phyloP scores from a whole-genome alignment of 73 alveolate genomes.

The Tetrahymena thermophila region DNA sequence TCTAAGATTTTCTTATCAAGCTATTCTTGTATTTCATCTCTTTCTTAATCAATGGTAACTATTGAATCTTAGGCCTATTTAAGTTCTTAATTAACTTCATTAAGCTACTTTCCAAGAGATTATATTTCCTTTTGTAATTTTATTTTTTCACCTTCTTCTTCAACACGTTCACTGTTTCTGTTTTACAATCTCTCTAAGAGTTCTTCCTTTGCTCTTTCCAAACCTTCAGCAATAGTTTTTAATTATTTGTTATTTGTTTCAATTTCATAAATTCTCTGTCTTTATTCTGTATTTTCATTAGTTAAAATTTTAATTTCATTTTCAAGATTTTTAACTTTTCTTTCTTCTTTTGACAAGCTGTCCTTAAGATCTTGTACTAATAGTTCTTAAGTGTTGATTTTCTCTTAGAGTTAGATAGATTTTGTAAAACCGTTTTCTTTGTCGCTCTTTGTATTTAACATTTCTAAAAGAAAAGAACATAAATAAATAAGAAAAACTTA shows the following conservation, averaged over 20 bases:
- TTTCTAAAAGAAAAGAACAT: background rate
- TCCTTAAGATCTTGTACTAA: conserved; percentile 17
- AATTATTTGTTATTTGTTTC: conserved; percentile 23
- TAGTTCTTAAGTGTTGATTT: conserved; percentile 11
- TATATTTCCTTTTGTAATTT: background rate
- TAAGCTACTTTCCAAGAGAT: background rate
- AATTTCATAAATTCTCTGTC: conserved; percentile 3
- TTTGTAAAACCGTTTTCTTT: conserved; percentile 14
- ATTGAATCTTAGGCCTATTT: background rate
- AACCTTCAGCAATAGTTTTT: conserved; percentile 24
- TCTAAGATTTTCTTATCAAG: conserved; percentile 13
- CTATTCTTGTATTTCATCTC: conserved; percentile 42
- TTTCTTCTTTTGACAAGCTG: conserved; percentile 1
- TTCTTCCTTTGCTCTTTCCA: conserved; percentile 36
- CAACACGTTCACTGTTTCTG: conserved; percentile 27
- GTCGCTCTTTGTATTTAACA: background rate
- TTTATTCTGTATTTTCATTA: conserved; percentile 1
- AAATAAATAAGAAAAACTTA: background rate
- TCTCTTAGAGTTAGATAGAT: conserved; percentile 21
- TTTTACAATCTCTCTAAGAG: conserved; percentile 19
- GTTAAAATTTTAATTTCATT: conserved; percentile 19
- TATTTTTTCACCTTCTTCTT: conserved; percentile 21
- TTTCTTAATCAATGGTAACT: conserved; percentile 23
- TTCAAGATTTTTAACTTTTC: conserved; percentile 18
- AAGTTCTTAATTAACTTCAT: background rate